Base-by-base conservation (phyloP, 257 asterid species). In the Apocynum venetum region DNA sequence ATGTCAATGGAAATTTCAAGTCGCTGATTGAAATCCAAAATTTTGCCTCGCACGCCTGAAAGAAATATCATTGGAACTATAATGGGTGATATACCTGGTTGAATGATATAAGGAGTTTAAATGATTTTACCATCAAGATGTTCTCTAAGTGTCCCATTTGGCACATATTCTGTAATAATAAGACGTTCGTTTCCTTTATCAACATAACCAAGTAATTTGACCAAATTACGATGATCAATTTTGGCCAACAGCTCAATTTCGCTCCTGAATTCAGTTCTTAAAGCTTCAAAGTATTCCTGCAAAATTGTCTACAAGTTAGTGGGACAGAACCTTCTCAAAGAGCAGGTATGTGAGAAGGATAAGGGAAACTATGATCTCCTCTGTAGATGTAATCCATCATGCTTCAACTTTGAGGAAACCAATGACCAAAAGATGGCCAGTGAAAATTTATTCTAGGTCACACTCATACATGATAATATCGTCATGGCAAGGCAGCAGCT, bases 61-160 rank as follows among this genome's bases (percentile, higher is more conserved):
- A 88, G 83, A 70, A 77, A 80, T 71, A 80, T 73, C 48, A 85
- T 72, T 46, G 73, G 79, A 77, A 74, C 36, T 41, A 78, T 77
- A 51, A 75, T 56, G 66, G 76, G 73, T 40, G 60, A 60, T 17
- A 20, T 20, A 71, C 68, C 35, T 72, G 36, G 71, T 4, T 35
- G 63, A 71, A 41, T 43, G 74, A 19, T 20, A 43, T 70, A 11
- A 49, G 75, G 84, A 74, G 69, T 80, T 76, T 20, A 75, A 74
- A 82, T 69, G 82, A 46, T 56, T 67, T 83, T 90, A 96, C 99
- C 99, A 78, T 96, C 99, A 56, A 96, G 87, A 86, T 93, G 97
- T 80, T 96, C 99, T 87, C 99, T 87, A 71, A 96, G 97, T 76
- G 95, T 93, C 82, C 99, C 98, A 66, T 96, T 96, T 46, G 98